A percentile compares a stretch with the other conserved stretches of the same genome.
Conservation (phyloP, 441 rosid species). For the Arabidopsis hybrid region DNA sequence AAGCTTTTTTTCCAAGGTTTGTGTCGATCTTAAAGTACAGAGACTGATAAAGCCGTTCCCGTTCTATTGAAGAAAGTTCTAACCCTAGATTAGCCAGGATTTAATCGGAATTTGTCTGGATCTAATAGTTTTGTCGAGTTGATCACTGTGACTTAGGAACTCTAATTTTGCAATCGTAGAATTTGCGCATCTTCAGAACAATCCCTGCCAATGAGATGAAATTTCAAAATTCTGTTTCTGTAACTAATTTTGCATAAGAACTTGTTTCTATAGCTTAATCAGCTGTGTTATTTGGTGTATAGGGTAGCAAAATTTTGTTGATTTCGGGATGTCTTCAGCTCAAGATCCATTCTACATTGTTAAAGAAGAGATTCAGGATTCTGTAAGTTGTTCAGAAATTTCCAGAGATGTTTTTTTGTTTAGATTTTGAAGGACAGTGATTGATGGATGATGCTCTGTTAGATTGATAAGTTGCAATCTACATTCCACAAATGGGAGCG, state of each 20-base stretch:
- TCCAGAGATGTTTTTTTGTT: not conserved
- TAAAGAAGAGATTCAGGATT: constrained; percentile 94
- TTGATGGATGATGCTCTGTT: constrained; percentile 38
- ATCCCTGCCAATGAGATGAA: not conserved
- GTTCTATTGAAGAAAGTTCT: not conserved
- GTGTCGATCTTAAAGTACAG: constrained; percentile 17
- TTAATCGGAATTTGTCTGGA: constrained; percentile 3
- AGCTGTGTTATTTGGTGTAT: constrained; percentile 17
- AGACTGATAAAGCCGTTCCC: not conserved
- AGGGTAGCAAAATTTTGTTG: constrained; percentile 22
- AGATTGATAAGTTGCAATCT: constrained; percentile 94
- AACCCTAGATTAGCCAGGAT: constrained; percentile 11
- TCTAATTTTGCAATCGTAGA: not conserved
- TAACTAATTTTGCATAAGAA: not conserved
- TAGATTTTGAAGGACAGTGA: constrained; percentile 10
- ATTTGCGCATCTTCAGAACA: not conserved
- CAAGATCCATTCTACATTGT: constrained; percentile 98
- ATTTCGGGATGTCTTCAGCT: constrained; percentile 77
- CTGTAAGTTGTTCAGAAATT: constrained; percentile 62
- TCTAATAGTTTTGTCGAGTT: constrained; percentile 7
- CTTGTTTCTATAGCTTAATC: constrained; percentile 11
- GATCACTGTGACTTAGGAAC: constrained; percentile 18
- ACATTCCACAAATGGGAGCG: constrained; percentile 91
- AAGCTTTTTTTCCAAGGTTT: not conserved
- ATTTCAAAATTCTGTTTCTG: not conserved